These are phyloP conservation scores for Boletus smithii DNA, from an alignment of 1,284 basidiomycete genomes.

Conservation along the genomic window DNA sequence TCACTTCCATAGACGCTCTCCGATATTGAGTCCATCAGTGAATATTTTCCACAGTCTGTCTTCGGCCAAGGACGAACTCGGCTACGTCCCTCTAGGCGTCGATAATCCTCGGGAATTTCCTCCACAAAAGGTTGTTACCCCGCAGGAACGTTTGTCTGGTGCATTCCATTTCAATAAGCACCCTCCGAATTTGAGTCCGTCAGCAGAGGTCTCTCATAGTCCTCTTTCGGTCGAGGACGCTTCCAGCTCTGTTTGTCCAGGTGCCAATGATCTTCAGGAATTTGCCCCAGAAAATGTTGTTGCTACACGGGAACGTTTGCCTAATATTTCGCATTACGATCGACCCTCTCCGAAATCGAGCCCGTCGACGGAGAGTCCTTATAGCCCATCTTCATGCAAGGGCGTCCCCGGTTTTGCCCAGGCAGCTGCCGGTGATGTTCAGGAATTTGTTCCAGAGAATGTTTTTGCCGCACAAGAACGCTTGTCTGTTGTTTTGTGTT, in stretches of 20 bases:
- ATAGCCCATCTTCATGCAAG: not conserved
- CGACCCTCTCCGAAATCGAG: not conserved
- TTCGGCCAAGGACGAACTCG: not conserved
- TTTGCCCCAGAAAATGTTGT: not conserved
- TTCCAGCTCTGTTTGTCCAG: not conserved
- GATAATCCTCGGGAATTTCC: not conserved
- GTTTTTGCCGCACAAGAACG: not conserved
- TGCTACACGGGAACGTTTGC: not conserved
- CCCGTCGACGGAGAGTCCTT: not conserved
- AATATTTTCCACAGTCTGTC: not conserved
- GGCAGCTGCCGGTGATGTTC: not conserved
- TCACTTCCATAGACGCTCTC: not conserved
- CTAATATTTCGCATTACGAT: not conserved
- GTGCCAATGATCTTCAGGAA: not conserved
- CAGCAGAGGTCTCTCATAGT: not conserved
- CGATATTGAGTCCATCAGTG: not conserved
- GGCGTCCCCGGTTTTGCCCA: not conserved
- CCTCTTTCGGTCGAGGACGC: not conserved
- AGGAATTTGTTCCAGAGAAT: not conserved
- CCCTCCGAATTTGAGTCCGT: no score
- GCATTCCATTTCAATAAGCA: not conserved
- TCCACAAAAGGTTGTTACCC: not conserved
- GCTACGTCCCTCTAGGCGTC: no score
- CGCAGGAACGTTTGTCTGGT: conserved; percentile 2
- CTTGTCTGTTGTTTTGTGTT: not conserved